phyloP scores from a whole-genome alignment of 495 filamentous ascomycete species.

The Penicillium roqueforti region DNA sequence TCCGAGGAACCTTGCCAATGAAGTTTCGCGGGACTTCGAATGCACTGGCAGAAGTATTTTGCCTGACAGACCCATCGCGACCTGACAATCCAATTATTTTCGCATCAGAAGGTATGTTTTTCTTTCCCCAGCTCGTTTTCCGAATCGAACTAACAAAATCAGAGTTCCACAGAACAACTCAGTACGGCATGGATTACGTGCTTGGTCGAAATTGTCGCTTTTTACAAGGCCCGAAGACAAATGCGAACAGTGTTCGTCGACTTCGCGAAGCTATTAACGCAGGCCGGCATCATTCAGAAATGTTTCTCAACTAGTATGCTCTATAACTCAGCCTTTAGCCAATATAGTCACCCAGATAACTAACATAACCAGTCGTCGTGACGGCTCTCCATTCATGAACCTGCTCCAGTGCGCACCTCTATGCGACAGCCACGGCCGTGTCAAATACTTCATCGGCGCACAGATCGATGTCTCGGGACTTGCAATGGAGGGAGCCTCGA shows the following conservation, averaged over 20 bases:
- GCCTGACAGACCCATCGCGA: conserved; percentile 68
- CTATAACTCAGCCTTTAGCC: background rate
- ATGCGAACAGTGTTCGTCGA: conserved; percentile 46
- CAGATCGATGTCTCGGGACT: conserved; percentile 58
- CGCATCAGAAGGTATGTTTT: conserved; percentile 62
- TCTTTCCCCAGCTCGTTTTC: background rate
- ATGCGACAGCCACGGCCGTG: conserved; percentile 55
- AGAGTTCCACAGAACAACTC: conserved; percentile 62
- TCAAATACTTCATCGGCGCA: conserved; percentile 59
- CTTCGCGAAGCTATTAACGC: conserved; percentile 52
- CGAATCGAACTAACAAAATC: background rate
- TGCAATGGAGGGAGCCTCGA: conserved; percentile 52
- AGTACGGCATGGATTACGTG: conserved; percentile 56
- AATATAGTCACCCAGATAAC: background rate
- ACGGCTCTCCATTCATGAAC: conserved; percentile 64
- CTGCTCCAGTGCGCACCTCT: conserved; percentile 60
- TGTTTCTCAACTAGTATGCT: conserved; percentile 64
- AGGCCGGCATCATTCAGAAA: conserved; percentile 61
- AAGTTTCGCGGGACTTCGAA: conserved; percentile 56
- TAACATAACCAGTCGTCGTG: conserved; percentile 41
- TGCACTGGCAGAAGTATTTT: conserved; percentile 72
- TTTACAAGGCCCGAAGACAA: conserved; percentile 56
- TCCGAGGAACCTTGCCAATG: conserved; percentile 32
- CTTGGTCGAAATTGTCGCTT: conserved; percentile 62
- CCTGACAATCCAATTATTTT: conserved; percentile 76